Base-by-base conservation (phyloP, 805 yeast genomes). In the Kodamaea laetipori region DNA sequence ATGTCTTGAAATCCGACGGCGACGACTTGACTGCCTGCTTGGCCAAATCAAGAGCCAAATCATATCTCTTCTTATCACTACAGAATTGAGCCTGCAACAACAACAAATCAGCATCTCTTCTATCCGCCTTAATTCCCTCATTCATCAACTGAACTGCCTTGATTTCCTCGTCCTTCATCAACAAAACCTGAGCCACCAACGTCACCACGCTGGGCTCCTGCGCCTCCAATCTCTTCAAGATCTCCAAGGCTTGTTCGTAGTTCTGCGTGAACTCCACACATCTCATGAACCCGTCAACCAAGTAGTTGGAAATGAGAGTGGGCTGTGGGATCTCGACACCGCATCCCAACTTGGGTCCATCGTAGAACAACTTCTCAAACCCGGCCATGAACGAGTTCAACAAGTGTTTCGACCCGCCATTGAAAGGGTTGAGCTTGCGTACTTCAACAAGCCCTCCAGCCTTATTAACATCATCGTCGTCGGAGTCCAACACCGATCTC, bases 351-450 rank as follows among this genome's bases (percentile, higher is more conserved):
- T 72, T 76, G 16, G 80, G 73, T 10, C 96, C 96, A 25, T 76
- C 74, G 52, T 67, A 69, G 58, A 84, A 89, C 46, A 89, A 72
- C 41, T 64, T 59, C 60, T 83, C 89, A 58, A 86, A 86, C 1
- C 82, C 86, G 16, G 67, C 66, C 41, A 87, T 60, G 57, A 88
- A 88, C 41, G 64, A 61, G 19, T 60, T 55, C 49, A 71, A 56
- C 26, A 67, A 54, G 34, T 56, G 58, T 42, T 67, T 66, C 2
- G 84, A 81, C 10, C 65, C 66, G 24, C 64, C 66, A 19, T 72
- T 58, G 47, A 94, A 77, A 4, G 97, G 97, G 54, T 89, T 85
- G 44, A 88, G 73, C 46, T 84, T 81, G 51, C 96, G 78, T 28
- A 94, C 84, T 58, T 90, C 96, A 7, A 90, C 95, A 44, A 94